Evolutionary conservation across 1,284 basidiomycete genomes (phyloP), one percentile per base, ranked within the genome.

Genomic region (Cutaneotrichosporon mucoides): DNA sequence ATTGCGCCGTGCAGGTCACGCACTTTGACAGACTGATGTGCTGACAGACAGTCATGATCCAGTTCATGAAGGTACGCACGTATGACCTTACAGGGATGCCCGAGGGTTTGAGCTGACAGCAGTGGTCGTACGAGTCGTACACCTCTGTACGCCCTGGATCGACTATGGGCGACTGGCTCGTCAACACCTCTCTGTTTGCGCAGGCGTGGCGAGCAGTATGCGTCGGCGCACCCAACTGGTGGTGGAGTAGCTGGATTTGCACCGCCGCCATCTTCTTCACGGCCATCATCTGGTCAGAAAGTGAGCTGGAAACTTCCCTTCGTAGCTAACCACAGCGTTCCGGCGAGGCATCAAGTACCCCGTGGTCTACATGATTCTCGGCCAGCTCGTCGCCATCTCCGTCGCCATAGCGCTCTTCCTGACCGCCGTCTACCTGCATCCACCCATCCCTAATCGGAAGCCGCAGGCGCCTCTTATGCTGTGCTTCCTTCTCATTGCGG

Each of bases 241-340:
- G 86, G 87, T 87, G 86, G 85, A 85, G 84, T 66, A 84, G 85
- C 68, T 86, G 86, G 70, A 79, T 89, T 35, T 89, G 87, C 71
- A 75, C 86, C 11, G 86, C 84, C 74, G 88, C 87, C 2, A 84
- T 84, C 2, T 74, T 83, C 37, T 86, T 86, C 82, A 85, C 85
- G 0, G 76, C 84, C 0, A 82, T 87, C 57, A 72, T 89, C 5
- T 80, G 79, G 42, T 75, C 77, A 6, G 82, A 88, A 79, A 83
- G 86, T 86, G 61, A 55, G 80, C 24, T 24, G 24, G 24, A 24
- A 24, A 24, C 24, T 24, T 24, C 24, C 24, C 24, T 24, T 24
- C 24, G 24, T 24, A 41, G 42, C 62, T 61, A 38, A 62, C 53
- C 13, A 43, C 64, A 80, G 85, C 83, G 37, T 73, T 75, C 42